Conservation (phyloP, 2,329 filamentous ascomycete species). For the Karstenula rhodostoma region DNA sequence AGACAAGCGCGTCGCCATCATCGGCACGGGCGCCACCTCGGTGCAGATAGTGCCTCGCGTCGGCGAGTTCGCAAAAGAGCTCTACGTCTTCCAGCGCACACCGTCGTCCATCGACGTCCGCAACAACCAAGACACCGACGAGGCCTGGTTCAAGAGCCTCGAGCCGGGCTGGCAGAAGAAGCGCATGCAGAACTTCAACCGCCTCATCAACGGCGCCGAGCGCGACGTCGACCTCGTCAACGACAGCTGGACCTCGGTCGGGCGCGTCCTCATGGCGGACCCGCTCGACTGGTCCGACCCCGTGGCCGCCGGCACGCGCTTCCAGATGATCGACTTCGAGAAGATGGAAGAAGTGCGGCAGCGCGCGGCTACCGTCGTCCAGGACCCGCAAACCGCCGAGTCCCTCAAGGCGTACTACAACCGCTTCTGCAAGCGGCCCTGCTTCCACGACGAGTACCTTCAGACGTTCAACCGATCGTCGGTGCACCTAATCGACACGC, state of each 20-base stretch:
- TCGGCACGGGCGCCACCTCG: constrained; percentile 55
- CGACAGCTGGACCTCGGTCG: constrained; percentile 59
- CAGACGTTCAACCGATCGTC: constrained; percentile 65
- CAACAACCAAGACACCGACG: constrained; percentile 27
- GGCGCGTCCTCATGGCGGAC: constrained; percentile 22
- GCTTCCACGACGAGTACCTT: constrained; percentile 69
- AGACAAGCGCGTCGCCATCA: constrained; percentile 46
- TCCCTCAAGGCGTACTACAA: constrained; percentile 68
- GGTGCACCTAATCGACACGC: constrained; percentile 69
- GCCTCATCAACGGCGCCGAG: constrained; percentile 44
- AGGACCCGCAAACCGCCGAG: constrained; percentile 60
- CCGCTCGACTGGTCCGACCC: constrained; percentile 22
- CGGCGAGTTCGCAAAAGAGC: constrained; percentile 45
- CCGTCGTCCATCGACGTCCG: constrained; percentile 47
- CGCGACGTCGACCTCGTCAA: constrained; percentile 53
- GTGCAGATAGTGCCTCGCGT: constrained; percentile 53
- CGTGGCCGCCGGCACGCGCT: constrained; percentile 25
- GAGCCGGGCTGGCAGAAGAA: constrained; percentile 59
- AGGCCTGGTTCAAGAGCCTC: constrained; percentile 23
- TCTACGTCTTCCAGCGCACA: constrained; percentile 56
- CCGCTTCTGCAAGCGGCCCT: constrained; percentile 69
- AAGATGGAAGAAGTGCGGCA: constrained; percentile 54
- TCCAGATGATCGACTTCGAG: constrained; percentile 45
- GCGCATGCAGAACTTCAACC: constrained; percentile 57
- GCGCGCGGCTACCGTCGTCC: constrained; percentile 60